These are phyloP conservation scores for Cenchrus fungigraminus DNA, from an alignment of 176 grass and related monocot genomes.

Conservation along the genomic window DNA sequence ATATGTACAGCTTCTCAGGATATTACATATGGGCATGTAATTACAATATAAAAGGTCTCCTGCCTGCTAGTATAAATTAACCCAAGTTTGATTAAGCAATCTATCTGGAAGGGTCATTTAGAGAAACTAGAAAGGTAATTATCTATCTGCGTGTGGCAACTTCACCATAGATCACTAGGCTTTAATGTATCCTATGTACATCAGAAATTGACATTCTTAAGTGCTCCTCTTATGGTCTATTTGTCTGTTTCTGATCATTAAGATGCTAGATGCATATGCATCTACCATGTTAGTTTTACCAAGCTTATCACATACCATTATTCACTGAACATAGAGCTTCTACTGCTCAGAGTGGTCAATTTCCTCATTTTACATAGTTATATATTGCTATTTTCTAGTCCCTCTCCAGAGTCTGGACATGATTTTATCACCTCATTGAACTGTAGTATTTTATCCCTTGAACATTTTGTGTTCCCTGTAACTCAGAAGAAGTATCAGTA, in stretches of 20 bases:
- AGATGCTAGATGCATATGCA: slow-evolving; percentile 14
- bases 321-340: slow-evolving; percentile 1
- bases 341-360: background rate
- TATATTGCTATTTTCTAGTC: slow-evolving; percentile 14
- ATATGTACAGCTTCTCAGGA: background rate
- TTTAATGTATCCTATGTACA: background rate
- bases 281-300: background rate
- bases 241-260: slow-evolving; percentile 17
- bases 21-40: background rate
- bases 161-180: background rate
- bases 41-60: background rate
- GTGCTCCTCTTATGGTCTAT: background rate
- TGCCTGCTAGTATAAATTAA: background rate
- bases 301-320: background rate
- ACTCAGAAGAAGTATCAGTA: background rate
- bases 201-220: background rate
- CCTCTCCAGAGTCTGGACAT: background rate
- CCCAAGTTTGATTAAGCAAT: slow-evolving; percentile 17
- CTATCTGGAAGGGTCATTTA: background rate
- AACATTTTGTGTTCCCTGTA: background rate
- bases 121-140: background rate
- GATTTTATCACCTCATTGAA: slow-evolving; percentile 16
- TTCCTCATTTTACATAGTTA: background rate
- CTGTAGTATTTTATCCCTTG: background rate
- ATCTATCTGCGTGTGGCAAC: background rate